Evolutionary conservation across 768 basidiomycete genomes (phyloP).

Genomic region (Boletellus emodensis): DNA sequence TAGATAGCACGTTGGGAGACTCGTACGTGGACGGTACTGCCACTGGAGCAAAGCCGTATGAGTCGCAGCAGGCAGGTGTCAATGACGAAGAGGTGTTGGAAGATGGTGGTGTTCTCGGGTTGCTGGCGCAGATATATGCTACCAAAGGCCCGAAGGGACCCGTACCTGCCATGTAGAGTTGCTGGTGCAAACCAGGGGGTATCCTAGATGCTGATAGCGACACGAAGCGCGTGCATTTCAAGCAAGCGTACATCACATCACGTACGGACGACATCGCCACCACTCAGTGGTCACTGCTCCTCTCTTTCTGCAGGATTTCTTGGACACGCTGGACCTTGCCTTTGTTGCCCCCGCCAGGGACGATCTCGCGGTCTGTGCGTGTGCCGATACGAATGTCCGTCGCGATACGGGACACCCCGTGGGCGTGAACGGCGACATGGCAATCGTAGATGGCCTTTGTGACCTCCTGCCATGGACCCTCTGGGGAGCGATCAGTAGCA

Average conservation of each 20-base stretch:
- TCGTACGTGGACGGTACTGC: constrained; percentile 71
- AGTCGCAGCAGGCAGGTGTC: constrained; percentile 43
- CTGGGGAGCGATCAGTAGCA: constrained; percentile 26
- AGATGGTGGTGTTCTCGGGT: constrained; percentile 80
- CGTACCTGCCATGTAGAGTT: constrained; percentile 40
- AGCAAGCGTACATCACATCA: background rate
- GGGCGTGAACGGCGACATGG: constrained; percentile 79
- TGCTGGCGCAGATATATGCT: constrained; percentile 85
- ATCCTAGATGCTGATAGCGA: background rate
- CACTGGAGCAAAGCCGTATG: constrained; percentile 36
- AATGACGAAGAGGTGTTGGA: constrained; percentile 64
- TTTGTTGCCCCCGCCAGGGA: constrained; percentile 68
- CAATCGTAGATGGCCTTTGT: constrained; percentile 86
- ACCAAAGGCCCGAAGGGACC: constrained; percentile 45
- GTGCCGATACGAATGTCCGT: constrained; percentile 97
- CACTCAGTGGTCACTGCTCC: background rate
- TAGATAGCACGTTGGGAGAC: constrained; percentile 56
- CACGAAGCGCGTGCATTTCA: too few relatives aligned
- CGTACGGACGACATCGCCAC: background rate
- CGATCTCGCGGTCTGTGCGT: constrained; percentile 63
- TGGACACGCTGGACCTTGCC: constrained; percentile 78
- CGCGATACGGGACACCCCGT: constrained; percentile 71
- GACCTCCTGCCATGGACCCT: constrained; percentile 86
- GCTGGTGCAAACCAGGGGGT: background rate
- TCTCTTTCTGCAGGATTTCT: constrained; percentile 57